A percentile compares a stretch with the other conserved stretches of the same genome.
These are phyloP conservation scores for Fraxinus greggii DNA, from an alignment of 305 asterid species.

Conservation along the genomic window DNA sequence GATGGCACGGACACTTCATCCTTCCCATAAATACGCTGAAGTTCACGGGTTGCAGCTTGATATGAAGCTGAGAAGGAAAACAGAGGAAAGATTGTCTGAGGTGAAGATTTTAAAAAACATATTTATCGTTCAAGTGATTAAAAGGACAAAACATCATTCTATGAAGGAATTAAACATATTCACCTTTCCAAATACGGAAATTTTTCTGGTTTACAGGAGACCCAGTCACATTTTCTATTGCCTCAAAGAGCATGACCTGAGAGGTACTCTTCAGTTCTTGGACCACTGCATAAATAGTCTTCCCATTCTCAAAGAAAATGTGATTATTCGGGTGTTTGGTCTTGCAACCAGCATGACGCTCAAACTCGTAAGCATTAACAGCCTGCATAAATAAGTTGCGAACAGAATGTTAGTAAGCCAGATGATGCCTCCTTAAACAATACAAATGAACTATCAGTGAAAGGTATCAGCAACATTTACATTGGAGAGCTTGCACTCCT, in stretches of 20 bases:
- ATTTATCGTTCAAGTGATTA: not conserved
- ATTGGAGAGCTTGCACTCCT: slow-evolving; percentile 65
- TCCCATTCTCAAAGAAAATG: slow-evolving; percentile 73
- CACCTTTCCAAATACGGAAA: slow-evolving; percentile 68
- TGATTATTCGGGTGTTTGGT: slow-evolving; percentile 84
- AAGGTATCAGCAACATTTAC: slow-evolving; percentile 25
- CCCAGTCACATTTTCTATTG: slow-evolving; percentile 53
- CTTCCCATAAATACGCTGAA: slow-evolving; percentile 55
- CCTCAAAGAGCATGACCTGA: slow-evolving; percentile 52
- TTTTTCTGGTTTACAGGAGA: slow-evolving; percentile 58
- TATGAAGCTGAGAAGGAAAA: slow-evolving; percentile 49
- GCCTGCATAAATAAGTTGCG: slow-evolving; percentile 35
- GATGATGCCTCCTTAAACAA: not conserved
- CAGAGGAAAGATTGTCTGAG: slow-evolving; percentile 1
- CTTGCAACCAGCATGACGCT: slow-evolving; percentile 77
- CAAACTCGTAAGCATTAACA: slow-evolving; percentile 71
- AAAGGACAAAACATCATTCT: not conserved
- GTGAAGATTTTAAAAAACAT: not conserved
- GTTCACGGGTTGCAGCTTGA: slow-evolving; percentile 62
- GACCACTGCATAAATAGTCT: slow-evolving; percentile 65
- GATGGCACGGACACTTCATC: slow-evolving; percentile 37
- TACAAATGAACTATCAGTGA: slow-evolving; percentile 1
- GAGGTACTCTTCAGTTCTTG: slow-evolving; percentile 72
- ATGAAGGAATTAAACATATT: slow-evolving; percentile 7
- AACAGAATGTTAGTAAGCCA: slow-evolving; percentile 7